These are phyloP conservation scores for Diaporthe australafricana DNA, from an alignment of 2,329 filamentous ascomycete species.

Conservation along the genomic window DNA sequence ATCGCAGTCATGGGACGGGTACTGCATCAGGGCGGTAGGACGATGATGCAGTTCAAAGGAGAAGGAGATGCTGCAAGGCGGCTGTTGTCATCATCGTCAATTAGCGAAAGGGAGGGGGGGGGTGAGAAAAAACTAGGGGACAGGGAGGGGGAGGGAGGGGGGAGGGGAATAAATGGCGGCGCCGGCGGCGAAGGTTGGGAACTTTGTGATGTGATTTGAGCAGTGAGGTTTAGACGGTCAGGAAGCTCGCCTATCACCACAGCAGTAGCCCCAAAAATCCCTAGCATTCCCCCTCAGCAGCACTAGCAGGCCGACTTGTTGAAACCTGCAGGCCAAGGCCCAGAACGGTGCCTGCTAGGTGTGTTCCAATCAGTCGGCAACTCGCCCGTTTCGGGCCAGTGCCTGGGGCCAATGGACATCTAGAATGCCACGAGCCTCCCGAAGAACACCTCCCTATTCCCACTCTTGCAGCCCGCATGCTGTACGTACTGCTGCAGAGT, in stretches of 20 bases:
- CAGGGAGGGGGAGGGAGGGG: not conserved
- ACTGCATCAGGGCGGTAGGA: not conserved
- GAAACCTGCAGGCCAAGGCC: slow-evolving; percentile 26
- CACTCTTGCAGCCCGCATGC: not conserved
- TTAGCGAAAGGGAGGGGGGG: not conserved
- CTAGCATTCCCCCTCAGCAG: not conserved
- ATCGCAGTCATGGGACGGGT: slow-evolving; percentile 4
- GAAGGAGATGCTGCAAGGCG: slow-evolving; percentile 14
- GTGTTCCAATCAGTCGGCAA: slow-evolving; percentile 8
- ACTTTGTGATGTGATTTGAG: not conserved
- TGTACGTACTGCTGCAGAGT: not conserved
- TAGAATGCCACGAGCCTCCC: slow-evolving; percentile 9
- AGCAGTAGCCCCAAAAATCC: not conserved
- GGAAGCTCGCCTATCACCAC: slow-evolving; percentile 13
- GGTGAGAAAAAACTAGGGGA: not conserved
- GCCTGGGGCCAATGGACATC: not conserved
- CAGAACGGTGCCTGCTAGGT: not conserved
- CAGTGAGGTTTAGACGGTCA: not conserved
- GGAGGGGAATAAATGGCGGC: not conserved
- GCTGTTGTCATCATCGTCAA: not conserved
- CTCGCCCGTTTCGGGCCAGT: slow-evolving; percentile 14
- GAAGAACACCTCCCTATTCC: not conserved
- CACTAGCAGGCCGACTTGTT: slow-evolving; percentile 27
- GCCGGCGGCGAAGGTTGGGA: not conserved
- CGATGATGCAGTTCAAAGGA: slow-evolving; percentile 9